phyloP scores from a whole-genome alignment of 1,139 yeast genomes.

The Kluyveromyces sp. region DNA sequence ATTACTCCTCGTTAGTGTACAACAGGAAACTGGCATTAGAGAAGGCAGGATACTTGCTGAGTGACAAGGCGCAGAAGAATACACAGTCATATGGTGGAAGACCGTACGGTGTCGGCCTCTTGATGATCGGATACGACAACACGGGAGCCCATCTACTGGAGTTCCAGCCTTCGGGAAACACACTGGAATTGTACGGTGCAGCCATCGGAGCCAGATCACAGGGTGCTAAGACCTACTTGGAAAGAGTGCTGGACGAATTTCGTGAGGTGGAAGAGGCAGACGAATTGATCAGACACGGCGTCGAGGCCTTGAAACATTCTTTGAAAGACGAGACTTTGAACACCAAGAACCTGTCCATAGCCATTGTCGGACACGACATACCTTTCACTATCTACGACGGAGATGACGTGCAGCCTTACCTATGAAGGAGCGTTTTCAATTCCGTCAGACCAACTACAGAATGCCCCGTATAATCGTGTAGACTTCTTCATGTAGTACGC shows the following conservation, averaged over 20 bases:
- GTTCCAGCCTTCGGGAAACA: conserved; percentile 94
- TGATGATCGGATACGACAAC: conserved; percentile 89
- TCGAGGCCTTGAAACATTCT: conserved; percentile 89
- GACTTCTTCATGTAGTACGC: not conserved
- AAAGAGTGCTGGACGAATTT: conserved; percentile 69
- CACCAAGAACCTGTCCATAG: conserved; percentile 77
- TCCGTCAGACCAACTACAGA: not conserved
- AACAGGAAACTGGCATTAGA: conserved; percentile 83
- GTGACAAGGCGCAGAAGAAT: conserved; percentile 94
- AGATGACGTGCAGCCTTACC: conserved; percentile 66
- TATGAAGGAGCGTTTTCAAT: conserved; percentile 14
- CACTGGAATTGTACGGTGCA: conserved; percentile 83
- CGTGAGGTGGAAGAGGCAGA: conserved; percentile 54
- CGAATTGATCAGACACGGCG: conserved; percentile 76
- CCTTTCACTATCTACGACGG: conserved; percentile 77
- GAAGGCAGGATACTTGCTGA: conserved; percentile 78
- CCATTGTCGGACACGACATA: conserved; percentile 77
- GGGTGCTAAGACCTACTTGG: conserved; percentile 94
- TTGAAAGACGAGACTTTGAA: conserved; percentile 90
- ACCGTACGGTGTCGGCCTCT: conserved; percentile 94
- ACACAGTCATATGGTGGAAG: conserved; percentile 95
- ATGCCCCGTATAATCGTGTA: not conserved
- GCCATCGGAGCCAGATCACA: conserved; percentile 99
- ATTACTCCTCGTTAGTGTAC: conserved; percentile 78
- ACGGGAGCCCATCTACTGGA: conserved; percentile 92